phyloP scores from a whole-genome alignment of 208 protist species.

The Trichomonas tenax region DNA sequence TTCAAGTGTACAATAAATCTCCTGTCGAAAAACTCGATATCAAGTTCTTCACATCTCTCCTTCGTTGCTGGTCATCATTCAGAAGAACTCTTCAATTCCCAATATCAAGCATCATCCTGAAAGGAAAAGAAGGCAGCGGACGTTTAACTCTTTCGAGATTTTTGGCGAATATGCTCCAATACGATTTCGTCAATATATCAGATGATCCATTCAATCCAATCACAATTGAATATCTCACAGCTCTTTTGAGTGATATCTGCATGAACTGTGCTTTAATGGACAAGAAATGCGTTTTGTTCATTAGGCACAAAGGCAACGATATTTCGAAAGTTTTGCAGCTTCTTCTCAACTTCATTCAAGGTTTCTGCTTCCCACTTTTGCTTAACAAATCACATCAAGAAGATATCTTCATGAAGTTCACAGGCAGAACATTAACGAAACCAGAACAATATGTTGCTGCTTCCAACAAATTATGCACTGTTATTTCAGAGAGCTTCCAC shows the following conservation, averaged over 20 bases:
- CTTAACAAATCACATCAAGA: background rate
- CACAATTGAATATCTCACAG: background rate
- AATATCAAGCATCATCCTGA: background rate
- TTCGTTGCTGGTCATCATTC: background rate
- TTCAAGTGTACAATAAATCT: background rate
- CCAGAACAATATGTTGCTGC: background rate
- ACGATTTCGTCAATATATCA: background rate
- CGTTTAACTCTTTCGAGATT: background rate
- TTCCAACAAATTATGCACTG: background rate
- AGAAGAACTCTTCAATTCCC: background rate
- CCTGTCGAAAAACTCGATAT: background rate
- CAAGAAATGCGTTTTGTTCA: constrained; percentile 5
- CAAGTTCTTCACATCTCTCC: background rate
- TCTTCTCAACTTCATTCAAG: background rate
- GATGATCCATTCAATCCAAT: background rate
- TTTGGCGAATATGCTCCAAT: background rate
- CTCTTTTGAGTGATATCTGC: background rate
- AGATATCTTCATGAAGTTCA: background rate
- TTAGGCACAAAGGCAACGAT: background rate
- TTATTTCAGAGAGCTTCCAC: background rate
- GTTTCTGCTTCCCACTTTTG: background rate
- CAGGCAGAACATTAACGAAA: background rate
- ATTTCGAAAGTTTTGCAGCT: background rate
- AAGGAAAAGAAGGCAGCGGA: background rate
- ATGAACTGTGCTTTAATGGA: background rate